These are phyloP conservation scores for Lithohypha guttulata DNA, from an alignment of 2,329 filamentous ascomycete genomes.

Conservation along the genomic window DNA sequence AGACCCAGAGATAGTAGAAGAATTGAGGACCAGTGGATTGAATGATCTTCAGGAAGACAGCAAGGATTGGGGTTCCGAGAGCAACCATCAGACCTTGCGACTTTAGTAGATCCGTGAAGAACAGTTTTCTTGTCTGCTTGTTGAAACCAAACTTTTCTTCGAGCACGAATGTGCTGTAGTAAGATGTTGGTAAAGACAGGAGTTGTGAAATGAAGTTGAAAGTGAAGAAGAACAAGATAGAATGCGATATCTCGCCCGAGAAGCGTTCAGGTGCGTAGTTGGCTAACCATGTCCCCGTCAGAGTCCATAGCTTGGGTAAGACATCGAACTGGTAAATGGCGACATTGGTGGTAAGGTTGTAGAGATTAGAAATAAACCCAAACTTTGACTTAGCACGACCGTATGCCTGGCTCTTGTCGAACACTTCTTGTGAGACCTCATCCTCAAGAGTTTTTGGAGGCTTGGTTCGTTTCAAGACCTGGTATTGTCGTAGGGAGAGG, in stretches of 20 bases:
- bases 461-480: constrained; percentile 65
- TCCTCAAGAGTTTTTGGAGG: constrained; percentile 78
- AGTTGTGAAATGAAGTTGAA: constrained; percentile 75
- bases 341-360: constrained; percentile 77
- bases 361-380: constrained; percentile 68
- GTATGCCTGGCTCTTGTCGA: constrained; percentile 85
- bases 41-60: constrained; percentile 86
- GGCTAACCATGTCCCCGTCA: constrained; percentile 64
- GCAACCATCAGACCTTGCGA: constrained; percentile 69
- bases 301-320: constrained; percentile 79
- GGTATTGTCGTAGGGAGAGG: constrained; percentile 82
- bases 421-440: constrained; percentile 81
- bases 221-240: constrained; percentile 78
- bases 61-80: constrained; percentile 77
- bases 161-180: constrained; percentile 91
- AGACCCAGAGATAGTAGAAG: constrained; percentile 97
- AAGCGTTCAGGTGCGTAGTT: constrained; percentile 67
- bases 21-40: constrained; percentile 88
- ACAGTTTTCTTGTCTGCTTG: constrained; percentile 85
- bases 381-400: constrained; percentile 93
- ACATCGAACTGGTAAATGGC: constrained; percentile 83
- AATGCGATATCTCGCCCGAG: constrained; percentile 85
- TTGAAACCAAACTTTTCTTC: constrained; percentile 99
- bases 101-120: constrained; percentile 85
- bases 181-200: constrained; percentile 65